Conservation (phyloP, 139 green algal species). For the Axilococcus clingmanii region DNA sequence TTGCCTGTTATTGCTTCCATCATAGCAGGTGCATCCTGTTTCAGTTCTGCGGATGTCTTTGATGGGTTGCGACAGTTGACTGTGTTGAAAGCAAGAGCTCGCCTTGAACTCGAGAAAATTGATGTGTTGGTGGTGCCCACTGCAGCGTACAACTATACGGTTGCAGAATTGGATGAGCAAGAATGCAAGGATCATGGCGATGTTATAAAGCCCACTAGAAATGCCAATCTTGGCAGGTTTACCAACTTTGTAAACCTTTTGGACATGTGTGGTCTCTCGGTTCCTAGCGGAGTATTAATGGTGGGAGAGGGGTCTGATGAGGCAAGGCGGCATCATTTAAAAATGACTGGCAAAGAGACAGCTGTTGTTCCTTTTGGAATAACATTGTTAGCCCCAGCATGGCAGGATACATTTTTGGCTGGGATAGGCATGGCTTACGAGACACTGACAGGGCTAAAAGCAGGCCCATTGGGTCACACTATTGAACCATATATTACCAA, state of each 20-base stretch:
- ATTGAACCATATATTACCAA: too few relatives aligned
- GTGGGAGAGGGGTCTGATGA: neutral
- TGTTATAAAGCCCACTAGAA: slow-evolving; percentile 20
- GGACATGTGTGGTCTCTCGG: slow-evolving; percentile 60
- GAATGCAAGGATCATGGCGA: neutral
- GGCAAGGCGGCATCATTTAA: slow-evolving; percentile 5
- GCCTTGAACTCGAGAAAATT: slow-evolving; percentile 34
- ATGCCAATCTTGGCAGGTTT: slow-evolving; percentile 65
- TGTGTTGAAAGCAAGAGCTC: slow-evolving; percentile 14
- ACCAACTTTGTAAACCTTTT: slow-evolving; percentile 81
- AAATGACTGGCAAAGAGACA: slow-evolving; percentile 17
- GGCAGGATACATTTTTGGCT: slow-evolving; percentile 59
- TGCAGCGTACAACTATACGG: slow-evolving; percentile 59
- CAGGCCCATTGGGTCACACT: slow-evolving; percentile 46
- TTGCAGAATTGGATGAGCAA: slow-evolving; percentile 45
- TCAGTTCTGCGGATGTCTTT: slow-evolving; percentile 50
- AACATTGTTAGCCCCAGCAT: slow-evolving; percentile 50
- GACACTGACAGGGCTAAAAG: slow-evolving; percentile 32
- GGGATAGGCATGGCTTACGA: slow-evolving; percentile 40
- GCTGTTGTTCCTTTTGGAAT: slow-evolving; percentile 61
- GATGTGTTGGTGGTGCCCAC: slow-evolving; percentile 70
- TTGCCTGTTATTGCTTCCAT: slow-evolving; percentile 55
- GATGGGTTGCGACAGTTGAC: slow-evolving; percentile 24
- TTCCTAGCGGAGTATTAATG: slow-evolving; percentile 48
- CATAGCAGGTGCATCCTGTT: slow-evolving; percentile 33